Percentiles rank a stretch among this genome's conserved stretches.
phyloP scores from a whole-genome alignment of 257 asterid genomes.

The Striga asiatica region DNA sequence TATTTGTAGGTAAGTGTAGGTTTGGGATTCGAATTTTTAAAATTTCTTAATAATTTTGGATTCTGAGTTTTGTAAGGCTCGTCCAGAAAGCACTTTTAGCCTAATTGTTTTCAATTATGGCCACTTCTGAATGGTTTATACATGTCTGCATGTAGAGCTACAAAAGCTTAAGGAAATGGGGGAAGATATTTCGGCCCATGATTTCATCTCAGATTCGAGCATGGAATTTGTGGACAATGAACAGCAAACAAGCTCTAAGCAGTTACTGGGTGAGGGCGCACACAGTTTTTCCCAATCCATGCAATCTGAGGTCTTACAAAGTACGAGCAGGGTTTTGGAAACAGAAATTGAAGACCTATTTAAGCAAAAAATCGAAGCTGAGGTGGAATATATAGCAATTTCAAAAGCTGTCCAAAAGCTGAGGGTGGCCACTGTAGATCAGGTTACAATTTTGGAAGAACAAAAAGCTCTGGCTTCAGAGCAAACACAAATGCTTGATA shows the following conservation, averaged over 20 bases:
- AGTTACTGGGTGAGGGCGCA: too few relatives aligned
- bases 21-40: too few relatives aligned
- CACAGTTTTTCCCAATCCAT: conserved; percentile 16
- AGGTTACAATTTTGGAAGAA: conserved; percentile 38
- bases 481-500: conserved; percentile 33
- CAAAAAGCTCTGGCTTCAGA: conserved; percentile 34
- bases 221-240: conserved; percentile 9
- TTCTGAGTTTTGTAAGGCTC: too few relatives aligned
- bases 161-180: conserved; percentile 30
- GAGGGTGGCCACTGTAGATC: conserved; percentile 35
- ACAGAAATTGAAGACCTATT: conserved; percentile 45
- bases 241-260: conserved; percentile 9
- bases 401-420: conserved; percentile 35
- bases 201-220: conserved; percentile 17
- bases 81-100: too few relatives aligned
- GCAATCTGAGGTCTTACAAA: conserved; percentile 27
- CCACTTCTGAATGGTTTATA: conserved; percentile 8
- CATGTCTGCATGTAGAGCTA: conserved; percentile 33
- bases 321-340: conserved; percentile 17
- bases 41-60: too few relatives aligned
- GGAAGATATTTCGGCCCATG: conserved; percentile 23
- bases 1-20: too few relatives aligned
- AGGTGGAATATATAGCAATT: conserved; percentile 46
- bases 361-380: conserved; percentile 67
- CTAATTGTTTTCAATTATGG: too few relatives aligned